phyloP scores from a whole-genome alignment of 139 green algal genomes.

The Diplosphaera chodatii region DNA sequence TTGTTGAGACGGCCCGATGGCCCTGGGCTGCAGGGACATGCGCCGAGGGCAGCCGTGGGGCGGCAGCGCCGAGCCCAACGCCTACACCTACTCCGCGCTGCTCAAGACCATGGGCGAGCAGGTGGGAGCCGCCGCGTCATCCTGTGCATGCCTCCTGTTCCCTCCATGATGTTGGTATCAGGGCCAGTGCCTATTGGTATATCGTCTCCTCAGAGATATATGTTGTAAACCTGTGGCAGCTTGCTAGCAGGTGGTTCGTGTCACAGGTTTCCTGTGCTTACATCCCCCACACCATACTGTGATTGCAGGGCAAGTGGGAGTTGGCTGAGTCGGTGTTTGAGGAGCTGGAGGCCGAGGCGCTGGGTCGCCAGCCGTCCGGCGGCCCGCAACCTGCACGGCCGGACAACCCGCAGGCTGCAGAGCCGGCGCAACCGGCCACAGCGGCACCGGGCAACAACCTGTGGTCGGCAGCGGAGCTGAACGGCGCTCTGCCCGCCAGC shows the following conservation, averaged over 20 bases:
- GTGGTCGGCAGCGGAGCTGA: not conserved
- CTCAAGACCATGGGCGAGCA: conserved; percentile 69
- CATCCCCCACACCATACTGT: too few species aligned
- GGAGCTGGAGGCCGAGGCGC: conserved; percentile 60
- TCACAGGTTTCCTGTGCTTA: too few species aligned
- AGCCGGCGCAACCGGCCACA: not conserved
- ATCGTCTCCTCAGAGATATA: too few species aligned
- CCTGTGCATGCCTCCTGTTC: too few species aligned
- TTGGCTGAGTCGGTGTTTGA: conserved; percentile 72
- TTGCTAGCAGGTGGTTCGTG: too few species aligned
- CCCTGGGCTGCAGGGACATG: conserved; percentile 53
- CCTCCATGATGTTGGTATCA: too few species aligned
- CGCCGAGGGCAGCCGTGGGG: conserved; percentile 28
- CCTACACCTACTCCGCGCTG: conserved; percentile 76
- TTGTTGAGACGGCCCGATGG: too few species aligned
- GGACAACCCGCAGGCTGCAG: not conserved
- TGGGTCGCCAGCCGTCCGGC: conserved; percentile 12
- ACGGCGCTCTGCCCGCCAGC: not conserved
- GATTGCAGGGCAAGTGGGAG: conserved; percentile 70
- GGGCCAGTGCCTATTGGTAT: too few species aligned
- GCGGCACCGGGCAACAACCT: too few species aligned
- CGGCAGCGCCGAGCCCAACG: conserved; percentile 66
- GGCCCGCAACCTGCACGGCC: not conserved
- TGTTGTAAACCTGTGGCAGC: too few species aligned
- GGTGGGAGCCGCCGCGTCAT: too few species aligned